Percentiles rank a stretch among this genome's conserved stretches.
Conservation (phyloP, 768 basidiomycete genomes). For the Amanita muscaria region DNA sequence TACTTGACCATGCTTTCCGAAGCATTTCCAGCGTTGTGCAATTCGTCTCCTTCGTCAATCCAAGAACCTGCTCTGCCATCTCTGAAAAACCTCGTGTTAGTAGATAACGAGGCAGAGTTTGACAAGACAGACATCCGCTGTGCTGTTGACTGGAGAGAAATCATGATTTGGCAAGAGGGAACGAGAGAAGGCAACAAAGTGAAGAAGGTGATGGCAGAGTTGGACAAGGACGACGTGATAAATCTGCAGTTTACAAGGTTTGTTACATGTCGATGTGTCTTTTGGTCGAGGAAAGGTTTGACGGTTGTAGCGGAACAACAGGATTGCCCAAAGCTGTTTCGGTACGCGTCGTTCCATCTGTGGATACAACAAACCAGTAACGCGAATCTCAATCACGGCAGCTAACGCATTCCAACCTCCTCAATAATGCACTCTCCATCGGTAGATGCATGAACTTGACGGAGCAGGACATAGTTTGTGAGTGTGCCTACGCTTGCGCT, state of each 20-base stretch:
- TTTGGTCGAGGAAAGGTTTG: not conserved
- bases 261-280: slow-evolving; percentile 5
- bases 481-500: slow-evolving; percentile 13
- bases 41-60: slow-evolving; percentile 43
- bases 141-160: slow-evolving; percentile 63
- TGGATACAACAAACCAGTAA: too few relatives aligned
- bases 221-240: slow-evolving; percentile 61
- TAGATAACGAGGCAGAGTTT: slow-evolving; percentile 49
- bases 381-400: slow-evolving; percentile 20
- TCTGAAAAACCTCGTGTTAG: slow-evolving; percentile 54
- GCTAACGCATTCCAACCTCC: slow-evolving; percentile 71
- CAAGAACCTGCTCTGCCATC: slow-evolving; percentile 50
- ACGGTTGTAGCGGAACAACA: slow-evolving; percentile 57
- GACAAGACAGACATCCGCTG: slow-evolving; percentile 35
- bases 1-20: slow-evolving; percentile 55
- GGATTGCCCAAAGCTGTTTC: slow-evolving; percentile 79
- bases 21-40: slow-evolving; percentile 46
- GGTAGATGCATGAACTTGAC: slow-evolving; percentile 65
- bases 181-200: slow-evolving; percentile 33
- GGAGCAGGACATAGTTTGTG: slow-evolving; percentile 60
- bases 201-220: slow-evolving; percentile 28
- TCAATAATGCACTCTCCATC: slow-evolving; percentile 70
- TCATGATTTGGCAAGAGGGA: slow-evolving; percentile 60
- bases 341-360: slow-evolving; percentile 31
- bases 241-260: slow-evolving; percentile 85